Base-by-base conservation (phyloP, 371 early-diverging fungal genomes). In the Blastocladiella emersonii region DNA sequence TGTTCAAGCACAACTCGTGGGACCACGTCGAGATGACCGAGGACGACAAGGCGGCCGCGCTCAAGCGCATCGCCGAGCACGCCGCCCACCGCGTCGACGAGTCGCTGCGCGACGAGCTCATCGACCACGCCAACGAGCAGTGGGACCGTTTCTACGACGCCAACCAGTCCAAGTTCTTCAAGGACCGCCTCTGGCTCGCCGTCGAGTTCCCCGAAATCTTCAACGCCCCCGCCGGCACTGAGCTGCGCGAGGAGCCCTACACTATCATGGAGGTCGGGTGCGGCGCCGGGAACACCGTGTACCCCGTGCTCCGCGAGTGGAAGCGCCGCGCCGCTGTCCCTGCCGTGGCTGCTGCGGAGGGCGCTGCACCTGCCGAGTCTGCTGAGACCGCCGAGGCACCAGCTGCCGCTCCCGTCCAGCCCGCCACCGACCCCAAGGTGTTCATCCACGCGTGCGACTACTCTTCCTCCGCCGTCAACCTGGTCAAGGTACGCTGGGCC, bases 21-120 rank as follows among this genome's bases (percentile, higher is more conserved):
- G 92, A 92, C 71, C 86, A 90, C 68, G 89, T 82, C 12, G 82
- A 84, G 45, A 89, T 87, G 89, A 83, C 79, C 62, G 81, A 80
- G 41, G 87, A 86, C 60, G 87, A 88, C 64, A 84, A 85, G 65
- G 63, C 71, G 15, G 76, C 78, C 61, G 82, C 80, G 0, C 65
- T 45, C 41, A 67, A 60, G 57, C 59, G 66, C 13, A 66, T 82
- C 0, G 66, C 57, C 13, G 62, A 65, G 45, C 82, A 82, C 67
- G 43, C 45, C 13, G 57, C 41, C 39, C 36, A 63, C 25, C 65
- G 64, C 53, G 76, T 78, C 34, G 61, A 65, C 3, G 69, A 57
- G 17, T 73, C 68, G 17, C 66, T 69, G 63, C 55, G 23, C 37
- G 69, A 63, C 34, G 67, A 71, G 35, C 69, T 76, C 65, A 66